Evolutionary conservation across 139 green algal species (phyloP), one percentile per base, ranked within the genome.

Genomic region (Picochlorum sp.): DNA sequence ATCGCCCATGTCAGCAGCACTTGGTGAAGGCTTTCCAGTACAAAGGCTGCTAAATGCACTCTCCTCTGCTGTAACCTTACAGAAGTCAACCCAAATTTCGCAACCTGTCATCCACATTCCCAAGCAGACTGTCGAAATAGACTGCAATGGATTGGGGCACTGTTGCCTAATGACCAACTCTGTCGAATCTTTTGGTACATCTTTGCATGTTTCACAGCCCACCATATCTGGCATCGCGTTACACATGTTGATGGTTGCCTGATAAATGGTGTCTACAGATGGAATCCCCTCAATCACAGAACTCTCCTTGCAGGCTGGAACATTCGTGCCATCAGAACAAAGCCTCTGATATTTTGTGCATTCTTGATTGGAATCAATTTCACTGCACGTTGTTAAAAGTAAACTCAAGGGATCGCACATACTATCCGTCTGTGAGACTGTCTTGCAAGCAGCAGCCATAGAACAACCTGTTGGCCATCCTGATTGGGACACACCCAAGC

Each of bases 361-460:
- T 15, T n/a, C 51, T 37, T 30, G 20, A 31, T 37, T 30, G 6
- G 13, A 20, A 30, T 30, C 20, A 11, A 37, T 10, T 34, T 59
- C 51, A 34, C 21, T 59, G 3, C 51, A 59, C 13, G 51, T 23
- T 15, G n/a, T 38, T 23, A 30, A 38, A n/a, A 59, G 51, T 8
- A 59, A 34, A 9, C 20, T 15, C 20, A 59, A 30, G 0, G 51
- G 51, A 31, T 16, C 5, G 51, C 21, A 38, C 13, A 30, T 18
- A 3, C 10, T 9, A 34, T 59, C 51, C 0, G 51, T n/a, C 13
- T 6, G 3, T 11, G 34, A 34, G 18, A 51, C 68, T 9, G 37
- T 18, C 44, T 70, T 49, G 57, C 68, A 74, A 51, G 64, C 68
- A 37, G 52, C 15, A 34, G 31, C 69, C 60, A 74, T 49, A 6